phyloP scores from a whole-genome alignment of 208 protist species.

The Entamoeba histolytica region DNA sequence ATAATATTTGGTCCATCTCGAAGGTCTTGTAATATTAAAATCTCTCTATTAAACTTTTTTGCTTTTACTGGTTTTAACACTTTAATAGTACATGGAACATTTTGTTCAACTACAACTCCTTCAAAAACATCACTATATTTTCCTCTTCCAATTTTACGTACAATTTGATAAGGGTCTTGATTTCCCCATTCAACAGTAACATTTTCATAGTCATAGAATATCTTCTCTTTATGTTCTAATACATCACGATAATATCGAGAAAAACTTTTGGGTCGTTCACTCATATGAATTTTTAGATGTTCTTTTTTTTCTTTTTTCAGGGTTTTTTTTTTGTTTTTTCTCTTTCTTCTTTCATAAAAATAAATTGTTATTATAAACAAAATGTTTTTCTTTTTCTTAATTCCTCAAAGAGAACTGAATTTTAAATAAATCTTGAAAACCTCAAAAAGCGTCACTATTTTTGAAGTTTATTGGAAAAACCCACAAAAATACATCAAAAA shows the following conservation, averaged over 20 bases:
- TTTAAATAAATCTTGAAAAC: not conserved
- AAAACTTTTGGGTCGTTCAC: not conserved
- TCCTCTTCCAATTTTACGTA: conserved; percentile 50
- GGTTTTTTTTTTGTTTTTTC: not conserved
- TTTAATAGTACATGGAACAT: conserved; percentile 77
- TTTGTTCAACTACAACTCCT: conserved; percentile 54
- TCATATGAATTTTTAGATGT: not conserved
- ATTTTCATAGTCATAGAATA: conserved; percentile 25
- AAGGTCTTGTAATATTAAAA: conserved; percentile 90
- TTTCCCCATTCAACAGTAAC: not conserved
- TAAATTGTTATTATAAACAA: not conserved
- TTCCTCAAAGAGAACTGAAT: not conserved
- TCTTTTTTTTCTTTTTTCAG: not conserved
- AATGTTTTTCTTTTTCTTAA: not conserved
- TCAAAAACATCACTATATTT: conserved; percentile 99
- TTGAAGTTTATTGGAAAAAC: not conserved
- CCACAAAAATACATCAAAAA: not conserved
- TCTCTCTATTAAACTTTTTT: conserved; percentile 80
- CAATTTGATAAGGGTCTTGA: conserved; percentile 16
- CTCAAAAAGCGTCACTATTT: not conserved
- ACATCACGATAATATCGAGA: not conserved
- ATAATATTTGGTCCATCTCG: conserved; percentile 89
- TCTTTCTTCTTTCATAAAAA: not conserved
- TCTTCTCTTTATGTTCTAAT: not conserved
- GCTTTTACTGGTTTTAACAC: conserved; percentile 81